Base-by-base conservation (phyloP, 192 early-diverging fungal genomes). In the Mortierella antarctica region DNA sequence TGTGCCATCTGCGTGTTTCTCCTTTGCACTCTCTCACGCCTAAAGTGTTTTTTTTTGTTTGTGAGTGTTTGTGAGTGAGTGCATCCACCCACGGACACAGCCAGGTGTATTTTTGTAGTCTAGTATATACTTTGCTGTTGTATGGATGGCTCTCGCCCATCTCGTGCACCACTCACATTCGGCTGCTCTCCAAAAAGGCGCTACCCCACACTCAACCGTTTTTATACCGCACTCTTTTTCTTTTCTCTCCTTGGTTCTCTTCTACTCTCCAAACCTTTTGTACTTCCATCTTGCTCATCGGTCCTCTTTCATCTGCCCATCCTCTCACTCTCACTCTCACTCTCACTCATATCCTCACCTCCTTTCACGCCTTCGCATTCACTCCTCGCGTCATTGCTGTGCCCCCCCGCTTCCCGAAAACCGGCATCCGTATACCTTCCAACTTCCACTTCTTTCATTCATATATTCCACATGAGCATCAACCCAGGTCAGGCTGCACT, bases 401-500 rank as follows among this genome's bases (percentile, higher is more conserved):
- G 10, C 61, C 20, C 61, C 20, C 52, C 3, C 31, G 31, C 31
- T 31, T 31, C 31, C 31, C 31, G 31, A 31, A 31, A 31, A 31
- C 31, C 31, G 31, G 31, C 31, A 31, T 31, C 3, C 31, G 31
- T 31, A 31, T 31, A 31, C 31, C 31, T 7, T 14, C 44, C 18
- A 23, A 9, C 46, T 2, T 51, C n/a, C 40, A 14, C 23, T 42
- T 18, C 13, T n/a, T 11, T 17, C 23, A 23, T 50, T 39, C 18
- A 9, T 17, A 59, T 48, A 31, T 51, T 48, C 6, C 49, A 39
- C 62, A 64, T 64, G 66, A 68, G 56, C 57, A 70, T 45, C 20
- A 68, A 68, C 56, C 66, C 66, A 68, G 66, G 66, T 68, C 40
- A 10, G 58, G 31, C 31, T 2, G 31, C 31, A 31, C 31, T 31